Conservation (phyloP, 2,329 filamentous ascomycete genomes). For the Myriangium duriaei region DNA sequence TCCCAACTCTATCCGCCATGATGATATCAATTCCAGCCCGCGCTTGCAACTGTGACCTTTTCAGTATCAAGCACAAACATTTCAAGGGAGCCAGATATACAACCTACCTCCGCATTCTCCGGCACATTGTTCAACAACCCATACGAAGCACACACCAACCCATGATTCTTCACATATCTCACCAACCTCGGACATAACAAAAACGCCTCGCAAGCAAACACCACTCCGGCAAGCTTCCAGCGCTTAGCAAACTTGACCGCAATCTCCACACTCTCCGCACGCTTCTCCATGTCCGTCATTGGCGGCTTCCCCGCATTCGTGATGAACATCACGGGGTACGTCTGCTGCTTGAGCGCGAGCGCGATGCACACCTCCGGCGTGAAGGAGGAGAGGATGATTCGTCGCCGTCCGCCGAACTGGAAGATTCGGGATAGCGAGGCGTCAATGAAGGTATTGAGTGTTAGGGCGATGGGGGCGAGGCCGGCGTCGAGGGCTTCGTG, state of each 20-base stretch:
- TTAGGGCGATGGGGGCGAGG: constrained; percentile 25
- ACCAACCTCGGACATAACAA: constrained; percentile 26
- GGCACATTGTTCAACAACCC: neutral
- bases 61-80: neutral
- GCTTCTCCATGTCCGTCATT: constrained; percentile 14
- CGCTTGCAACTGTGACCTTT: neutral
- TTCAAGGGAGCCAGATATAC: neutral
- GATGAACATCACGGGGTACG: constrained; percentile 25
- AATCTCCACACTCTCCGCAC: constrained; percentile 26
- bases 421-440: constrained; percentile 23
- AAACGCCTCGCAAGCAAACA: constrained; percentile 26
- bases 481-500: constrained; percentile 26
- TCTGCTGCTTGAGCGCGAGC: constrained; percentile 21
- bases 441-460: constrained; percentile 30
- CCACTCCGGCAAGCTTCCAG: constrained; percentile 28
- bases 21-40: neutral
- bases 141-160: neutral
- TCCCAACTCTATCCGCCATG: neutral
- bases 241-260: constrained; percentile 27
- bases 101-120: neutral
- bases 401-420: constrained; percentile 16
- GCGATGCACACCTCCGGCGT: constrained; percentile 25
- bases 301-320: constrained; percentile 20
- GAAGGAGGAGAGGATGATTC: constrained; percentile 27
- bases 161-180: neutral